Conservation (phyloP, 495 filamentous ascomycete genomes). For the Tuber umbilicatum region DNA sequence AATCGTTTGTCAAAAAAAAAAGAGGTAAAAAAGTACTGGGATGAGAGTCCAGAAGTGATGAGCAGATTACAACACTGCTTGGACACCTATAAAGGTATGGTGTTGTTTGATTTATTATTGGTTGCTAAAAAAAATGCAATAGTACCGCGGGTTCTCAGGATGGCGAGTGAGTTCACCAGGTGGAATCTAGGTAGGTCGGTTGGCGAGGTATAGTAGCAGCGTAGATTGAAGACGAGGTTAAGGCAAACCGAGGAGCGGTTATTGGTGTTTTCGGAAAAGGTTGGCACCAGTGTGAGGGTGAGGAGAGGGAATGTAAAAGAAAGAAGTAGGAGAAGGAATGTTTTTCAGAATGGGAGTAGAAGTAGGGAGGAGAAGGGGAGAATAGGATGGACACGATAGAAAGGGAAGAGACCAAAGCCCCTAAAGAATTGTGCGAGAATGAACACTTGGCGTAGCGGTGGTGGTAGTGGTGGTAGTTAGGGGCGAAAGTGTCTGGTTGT, state of each 20-base stretch:
- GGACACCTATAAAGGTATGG: constrained; percentile 25
- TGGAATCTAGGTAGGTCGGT: constrained; percentile 13
- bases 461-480: constrained; percentile 17
- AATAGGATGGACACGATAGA: constrained; percentile 17
- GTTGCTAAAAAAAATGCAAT: constrained; percentile 7
- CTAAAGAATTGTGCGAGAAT: constrained; percentile 18
- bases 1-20: constrained; percentile 9
- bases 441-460: constrained; percentile 10
- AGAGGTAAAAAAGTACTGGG: constrained; percentile 7
- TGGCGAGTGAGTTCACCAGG: constrained; percentile 10
- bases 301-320: constrained; percentile 20
- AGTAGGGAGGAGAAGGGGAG: constrained; percentile 11
- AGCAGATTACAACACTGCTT: constrained; percentile 35
- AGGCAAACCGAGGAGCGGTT: constrained; percentile 15
- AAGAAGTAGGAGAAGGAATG: constrained; percentile 19
- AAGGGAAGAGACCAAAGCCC: constrained; percentile 15
- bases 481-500: constrained; percentile 20
- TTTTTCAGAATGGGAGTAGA: constrained; percentile 21
- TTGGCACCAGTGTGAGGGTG: constrained; percentile 7
- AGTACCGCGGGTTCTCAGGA: constrained; percentile 13
- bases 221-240: constrained; percentile 11
- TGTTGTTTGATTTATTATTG: constrained; percentile 4
- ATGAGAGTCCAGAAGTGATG: constrained; percentile 19
- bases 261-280: constrained; percentile 14
- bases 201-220: constrained; percentile 12